Percentiles rank a stretch among this genome's conserved stretches.
Conservation (phyloP, 805 yeast species). For the Kuraishia hungarica region DNA sequence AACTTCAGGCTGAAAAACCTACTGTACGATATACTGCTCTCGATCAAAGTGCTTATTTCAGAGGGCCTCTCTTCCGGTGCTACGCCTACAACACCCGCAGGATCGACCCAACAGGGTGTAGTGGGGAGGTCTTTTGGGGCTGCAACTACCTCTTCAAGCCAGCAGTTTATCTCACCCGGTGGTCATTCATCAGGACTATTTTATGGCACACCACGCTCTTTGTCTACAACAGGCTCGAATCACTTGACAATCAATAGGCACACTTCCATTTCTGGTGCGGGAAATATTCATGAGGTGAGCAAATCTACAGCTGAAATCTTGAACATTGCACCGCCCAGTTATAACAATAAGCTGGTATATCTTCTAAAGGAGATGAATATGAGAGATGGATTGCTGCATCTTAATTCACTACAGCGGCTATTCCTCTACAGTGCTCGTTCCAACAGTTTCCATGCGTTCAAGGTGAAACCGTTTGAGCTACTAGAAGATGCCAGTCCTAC, state of each 20-base stretch:
- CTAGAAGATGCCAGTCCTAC: slow-evolving; percentile 48
- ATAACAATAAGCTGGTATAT: slow-evolving; percentile 18
- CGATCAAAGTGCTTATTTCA: slow-evolving; percentile 34
- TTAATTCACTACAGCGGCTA: slow-evolving; percentile 1
- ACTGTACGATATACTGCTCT: slow-evolving; percentile 48
- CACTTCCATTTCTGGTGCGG: neutral
- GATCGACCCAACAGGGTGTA: neutral
- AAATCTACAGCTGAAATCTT: slow-evolving; percentile 7
- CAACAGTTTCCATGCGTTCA: slow-evolving; percentile 26
- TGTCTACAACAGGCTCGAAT: neutral
- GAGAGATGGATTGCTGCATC: slow-evolving; percentile 7
- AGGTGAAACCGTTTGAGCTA: slow-evolving; percentile 43
- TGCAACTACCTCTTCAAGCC: neutral
- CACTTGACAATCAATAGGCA: neutral
- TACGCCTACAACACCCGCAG: slow-evolving; percentile 9
- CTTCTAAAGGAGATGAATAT: slow-evolving; percentile 4
- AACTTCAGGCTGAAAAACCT: slow-evolving; percentile 45
- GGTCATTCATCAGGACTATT: neutral
- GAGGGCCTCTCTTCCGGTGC: slow-evolving; percentile 13
- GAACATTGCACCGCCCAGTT: slow-evolving; percentile 22
- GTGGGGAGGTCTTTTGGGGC: neutral
- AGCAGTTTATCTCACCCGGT: neutral
- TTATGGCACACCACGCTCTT: neutral
- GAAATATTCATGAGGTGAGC: slow-evolving; percentile 1
- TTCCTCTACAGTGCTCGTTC: slow-evolving; percentile 17